Evolutionary conservation across 257 asterid species (phyloP).

Genomic region (Datura wrightii): DNA sequence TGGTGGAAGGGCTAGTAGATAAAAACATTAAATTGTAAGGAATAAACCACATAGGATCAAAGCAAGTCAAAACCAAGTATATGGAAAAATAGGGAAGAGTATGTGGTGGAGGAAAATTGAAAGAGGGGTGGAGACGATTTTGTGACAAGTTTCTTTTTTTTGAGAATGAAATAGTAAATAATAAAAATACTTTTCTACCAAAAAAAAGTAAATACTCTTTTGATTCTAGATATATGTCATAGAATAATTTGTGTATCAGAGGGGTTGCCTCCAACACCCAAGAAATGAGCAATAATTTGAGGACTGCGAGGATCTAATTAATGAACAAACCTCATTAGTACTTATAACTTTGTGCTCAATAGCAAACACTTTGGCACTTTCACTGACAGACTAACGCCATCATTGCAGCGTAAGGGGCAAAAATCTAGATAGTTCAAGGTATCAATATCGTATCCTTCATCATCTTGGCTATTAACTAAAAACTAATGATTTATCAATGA

Average conservation of each 20-base stretch:
- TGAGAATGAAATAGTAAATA: too few relatives aligned
- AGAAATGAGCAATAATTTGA: neutral
- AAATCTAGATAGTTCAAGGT: conserved; percentile 11
- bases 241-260: too few relatives aligned
- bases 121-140: neutral
- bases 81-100: neutral
- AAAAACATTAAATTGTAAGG: neutral
- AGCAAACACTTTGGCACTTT: conserved; percentile 8
- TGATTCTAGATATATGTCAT: too few relatives aligned
- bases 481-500: neutral
- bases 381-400: neutral
- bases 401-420: neutral
- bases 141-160: too few relatives aligned
- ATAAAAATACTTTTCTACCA: neutral
- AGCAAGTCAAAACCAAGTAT: neutral
- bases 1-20: neutral
- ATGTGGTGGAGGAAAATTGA: neutral
- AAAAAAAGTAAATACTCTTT: too few relatives aligned
- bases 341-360: neutral
- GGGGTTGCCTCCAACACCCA: too few relatives aligned
- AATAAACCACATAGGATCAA: conserved; percentile 5
- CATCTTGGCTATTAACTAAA: neutral
- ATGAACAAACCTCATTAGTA: neutral
- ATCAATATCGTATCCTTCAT: neutral
- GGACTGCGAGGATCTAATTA: conserved; percentile 15